Conservation (phyloP, 2,329 filamentous ascomycete genomes). For the Hypocrella siamensis region DNA sequence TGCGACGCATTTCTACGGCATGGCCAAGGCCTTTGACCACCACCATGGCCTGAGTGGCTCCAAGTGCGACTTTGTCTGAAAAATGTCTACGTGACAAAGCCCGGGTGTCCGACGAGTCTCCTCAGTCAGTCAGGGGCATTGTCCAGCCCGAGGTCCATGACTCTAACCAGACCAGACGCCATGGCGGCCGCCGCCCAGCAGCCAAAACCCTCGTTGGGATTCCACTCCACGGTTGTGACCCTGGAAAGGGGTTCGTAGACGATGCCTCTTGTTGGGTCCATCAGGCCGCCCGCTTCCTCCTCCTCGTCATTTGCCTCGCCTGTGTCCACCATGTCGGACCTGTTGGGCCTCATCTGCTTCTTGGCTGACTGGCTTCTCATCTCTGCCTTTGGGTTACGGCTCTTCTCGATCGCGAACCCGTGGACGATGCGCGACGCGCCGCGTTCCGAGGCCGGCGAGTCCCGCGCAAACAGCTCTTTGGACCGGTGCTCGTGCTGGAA, state of each 20-base stretch:
- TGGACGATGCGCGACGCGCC: constrained; percentile 35
- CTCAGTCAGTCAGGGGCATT: constrained; percentile 6
- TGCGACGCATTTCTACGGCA: constrained; percentile 61
- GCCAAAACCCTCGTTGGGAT: constrained; percentile 48
- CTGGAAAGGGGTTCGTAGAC: constrained; percentile 48
- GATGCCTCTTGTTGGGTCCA: constrained; percentile 25
- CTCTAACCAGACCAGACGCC: constrained; percentile 49
- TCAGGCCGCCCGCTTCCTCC: constrained; percentile 14
- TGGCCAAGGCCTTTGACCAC: constrained; percentile 75
- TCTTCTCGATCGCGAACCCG: constrained; percentile 34
- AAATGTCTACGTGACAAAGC: background rate
- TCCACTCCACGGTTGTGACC: constrained; percentile 49
- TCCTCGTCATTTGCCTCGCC: constrained; percentile 16
- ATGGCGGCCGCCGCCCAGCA: constrained; percentile 53
- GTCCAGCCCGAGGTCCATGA: constrained; percentile 49
- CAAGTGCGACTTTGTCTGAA: constrained; percentile 22
- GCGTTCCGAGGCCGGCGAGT: constrained; percentile 16
- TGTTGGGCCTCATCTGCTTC: constrained; percentile 20
- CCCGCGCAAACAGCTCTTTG: constrained; percentile 12
- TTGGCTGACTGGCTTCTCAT: constrained; percentile 20
- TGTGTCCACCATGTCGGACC: constrained; percentile 11
- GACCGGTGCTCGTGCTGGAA: constrained; percentile 39
- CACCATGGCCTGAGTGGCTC: constrained; percentile 49
- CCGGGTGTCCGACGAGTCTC: no score
- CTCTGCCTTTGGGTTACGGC: constrained; percentile 27